Evolutionary conservation across 2,329 filamentous ascomycete species (phyloP), one percentile per base, ranked within the genome.

Genomic region (Zymoseptoria passerinii): DNA sequence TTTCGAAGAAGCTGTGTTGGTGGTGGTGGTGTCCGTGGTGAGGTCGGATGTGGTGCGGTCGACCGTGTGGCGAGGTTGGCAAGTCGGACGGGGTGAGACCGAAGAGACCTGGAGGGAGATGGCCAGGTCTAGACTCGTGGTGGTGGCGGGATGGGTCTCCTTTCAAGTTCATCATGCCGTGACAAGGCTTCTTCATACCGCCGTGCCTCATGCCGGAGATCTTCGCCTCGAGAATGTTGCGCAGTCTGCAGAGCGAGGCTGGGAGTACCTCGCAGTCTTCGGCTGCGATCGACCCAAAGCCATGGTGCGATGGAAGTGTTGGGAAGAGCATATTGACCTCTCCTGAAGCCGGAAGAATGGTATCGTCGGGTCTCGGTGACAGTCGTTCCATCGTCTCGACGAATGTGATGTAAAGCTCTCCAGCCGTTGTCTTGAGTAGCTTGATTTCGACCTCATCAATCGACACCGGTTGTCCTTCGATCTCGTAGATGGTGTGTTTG

Each of bases 401-500:
- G n/a, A 63, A 48, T 50, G 74, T 77, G 63, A 88, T 82, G 70
- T 82, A 71, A 44, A 88, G 74, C 53, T 81, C 79, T 56, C 79
- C 79, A 16, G 73, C 73, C 3, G 78, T 76, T 0, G 81, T 82
- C 75, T 85, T 81, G 70, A 90, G 76, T 18, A 89, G 75, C 65
- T 81, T 81, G 51, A 89, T 75, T 51, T 81, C 79, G 58, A 90
- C 77, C 28, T 74, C 77, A 50, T 81, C 73, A 56, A 87, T 71
- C 59, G 84, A 83, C 50, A 76, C 74, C 18, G 62, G 61, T 57
- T 72, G 65, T 55, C 78, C 72, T 58, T 81, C 82, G 27, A 88
- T 80, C 68, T 84, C 80, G 59, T 84, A 78, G 61, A 88, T 79
- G 63, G 83, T 77, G 44, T 88, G 72, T 61, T 81, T 77, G 58